Base-by-base conservation (phyloP, 441 rosid species). In the Macaranga tanarius region DNA sequence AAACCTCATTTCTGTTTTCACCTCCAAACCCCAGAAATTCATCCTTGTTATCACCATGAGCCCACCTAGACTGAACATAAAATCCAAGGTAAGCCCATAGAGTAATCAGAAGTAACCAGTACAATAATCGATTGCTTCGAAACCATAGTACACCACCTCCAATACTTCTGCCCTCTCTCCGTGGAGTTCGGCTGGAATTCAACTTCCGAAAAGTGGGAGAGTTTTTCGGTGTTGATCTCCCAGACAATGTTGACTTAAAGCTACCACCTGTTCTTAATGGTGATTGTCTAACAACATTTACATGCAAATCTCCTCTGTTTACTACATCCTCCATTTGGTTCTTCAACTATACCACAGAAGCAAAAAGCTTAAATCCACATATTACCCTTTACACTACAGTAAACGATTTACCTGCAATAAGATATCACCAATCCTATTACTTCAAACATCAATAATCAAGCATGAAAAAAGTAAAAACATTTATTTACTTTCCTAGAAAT, bases 11-110 rank as follows among this genome's bases (percentile, higher is more conserved):
- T 31, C 81, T 73, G 51, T 76, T 76, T 80, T 76, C 84, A 62
- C 85, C 89, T 58, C 88, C 86, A 78, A 95, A 92, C 40, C 87
- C 93, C 19, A 88, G 82, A 79, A 89, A 87, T 34, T 89, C 81
- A 48, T 92, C 90, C 69, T 82, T 81, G 73, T 92, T 87, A 85
- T 88, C 83, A 68, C 87, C 95, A 79, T 95, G 98, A 67, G 99
- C 98, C 99, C 99, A 95, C 77, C 88, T 83, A 54, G 99, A 95
- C 86, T 95, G 99, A 22, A 92, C 91, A 73, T 89, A 92, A 76
- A 95, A 95, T 38, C 97, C 99, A 76, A 94, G 93, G 79, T 89
- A 93, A 62, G 98, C 78, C 95, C 98, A 93, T 17, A 93, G 90
- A 77, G 98, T 87, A 69, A 93, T 93, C 80, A 93, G 82, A 73